These are phyloP conservation scores for Daedaleopsis nitida DNA, from an alignment of 768 basidiomycete genomes.

Conservation along the genomic window DNA sequence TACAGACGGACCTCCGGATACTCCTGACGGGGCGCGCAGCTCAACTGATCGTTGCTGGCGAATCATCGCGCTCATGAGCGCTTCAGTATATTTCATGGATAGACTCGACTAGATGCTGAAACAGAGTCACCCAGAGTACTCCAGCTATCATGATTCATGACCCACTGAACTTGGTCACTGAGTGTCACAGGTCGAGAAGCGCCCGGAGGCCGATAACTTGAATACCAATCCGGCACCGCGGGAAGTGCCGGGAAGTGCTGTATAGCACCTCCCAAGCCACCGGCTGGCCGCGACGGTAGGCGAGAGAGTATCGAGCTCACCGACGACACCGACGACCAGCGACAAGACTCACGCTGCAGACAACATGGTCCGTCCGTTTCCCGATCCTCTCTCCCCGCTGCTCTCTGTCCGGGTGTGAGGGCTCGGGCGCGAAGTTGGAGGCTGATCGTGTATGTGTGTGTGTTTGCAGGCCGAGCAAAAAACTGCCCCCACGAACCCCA, in stretches of 20 bases:
- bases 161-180: no score
- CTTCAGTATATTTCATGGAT: no score
- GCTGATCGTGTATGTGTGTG: slow-evolving; percentile 12
- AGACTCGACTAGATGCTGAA: no score
- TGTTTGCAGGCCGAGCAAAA: slow-evolving; percentile 77
- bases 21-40: no score
- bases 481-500: slow-evolving; percentile 86
- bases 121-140: no score
- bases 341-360: slow-evolving; percentile 23
- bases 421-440: no score
- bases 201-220: background rate
- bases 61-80: no score
- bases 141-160: no score
- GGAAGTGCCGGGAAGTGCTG: slow-evolving; percentile 18
- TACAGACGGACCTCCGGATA: no score
- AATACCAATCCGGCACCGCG: background rate
- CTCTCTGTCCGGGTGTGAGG: background rate
- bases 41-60: no score
- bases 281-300: background rate
- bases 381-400: background rate
- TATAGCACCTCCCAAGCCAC: slow-evolving; percentile 28
- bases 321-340: slow-evolving; percentile 18
- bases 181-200: no score
- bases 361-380: slow-evolving; percentile 23
- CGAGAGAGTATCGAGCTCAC: slow-evolving; percentile 11